These are phyloP conservation scores for Neurospora intermedia DNA, from an alignment of 495 filamentous ascomycete species.

Conservation along the genomic window DNA sequence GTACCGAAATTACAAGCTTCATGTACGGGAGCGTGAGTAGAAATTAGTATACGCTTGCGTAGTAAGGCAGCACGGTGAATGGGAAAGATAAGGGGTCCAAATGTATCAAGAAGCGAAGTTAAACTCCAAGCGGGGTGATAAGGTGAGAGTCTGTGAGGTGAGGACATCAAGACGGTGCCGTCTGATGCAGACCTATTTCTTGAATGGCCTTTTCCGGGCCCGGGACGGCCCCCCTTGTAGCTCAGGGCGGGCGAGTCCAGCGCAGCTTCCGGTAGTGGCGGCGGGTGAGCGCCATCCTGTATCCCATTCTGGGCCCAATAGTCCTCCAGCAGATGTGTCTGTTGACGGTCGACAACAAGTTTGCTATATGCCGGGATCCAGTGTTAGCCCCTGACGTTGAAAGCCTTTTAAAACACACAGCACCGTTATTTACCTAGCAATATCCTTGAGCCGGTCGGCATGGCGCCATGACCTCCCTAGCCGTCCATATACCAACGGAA, in stretches of 20 bases:
- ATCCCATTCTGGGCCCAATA: conserved; percentile 67
- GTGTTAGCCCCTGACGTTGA: conserved; percentile 22
- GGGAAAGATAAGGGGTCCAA: conserved; percentile 86
- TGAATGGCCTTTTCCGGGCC: conserved; percentile 29
- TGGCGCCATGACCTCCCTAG: conserved; percentile 86
- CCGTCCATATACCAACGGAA: conserved; percentile 76
- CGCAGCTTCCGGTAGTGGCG: conserved; percentile 44
- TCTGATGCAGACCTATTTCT: conserved; percentile 51
- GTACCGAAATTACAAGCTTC: conserved; percentile 79
- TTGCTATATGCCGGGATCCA: conserved; percentile 21
- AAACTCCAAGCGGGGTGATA: conserved; percentile 83
- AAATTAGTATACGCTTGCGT: conserved; percentile 78
- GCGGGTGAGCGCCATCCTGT: conserved; percentile 33
- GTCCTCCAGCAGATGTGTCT: conserved; percentile 54
- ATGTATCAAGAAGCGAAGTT: conserved; percentile 60
- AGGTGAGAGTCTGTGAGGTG: conserved; percentile 60
- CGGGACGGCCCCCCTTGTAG: conserved; percentile 19
- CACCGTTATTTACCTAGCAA: conserved; percentile 49
- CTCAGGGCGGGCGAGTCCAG: conserved; percentile 38
- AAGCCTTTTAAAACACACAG: not conserved
- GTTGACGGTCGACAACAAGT: conserved; percentile 41
- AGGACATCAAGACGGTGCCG: conserved; percentile 48
- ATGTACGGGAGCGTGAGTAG: conserved; percentile 75
- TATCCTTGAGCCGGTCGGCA: conserved; percentile 60
- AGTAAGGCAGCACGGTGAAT: conserved; percentile 81